These are phyloP conservation scores for Sugiyamaella paludigena DNA, from an alignment of 1,139 yeast species.

Conservation along the genomic window DNA sequence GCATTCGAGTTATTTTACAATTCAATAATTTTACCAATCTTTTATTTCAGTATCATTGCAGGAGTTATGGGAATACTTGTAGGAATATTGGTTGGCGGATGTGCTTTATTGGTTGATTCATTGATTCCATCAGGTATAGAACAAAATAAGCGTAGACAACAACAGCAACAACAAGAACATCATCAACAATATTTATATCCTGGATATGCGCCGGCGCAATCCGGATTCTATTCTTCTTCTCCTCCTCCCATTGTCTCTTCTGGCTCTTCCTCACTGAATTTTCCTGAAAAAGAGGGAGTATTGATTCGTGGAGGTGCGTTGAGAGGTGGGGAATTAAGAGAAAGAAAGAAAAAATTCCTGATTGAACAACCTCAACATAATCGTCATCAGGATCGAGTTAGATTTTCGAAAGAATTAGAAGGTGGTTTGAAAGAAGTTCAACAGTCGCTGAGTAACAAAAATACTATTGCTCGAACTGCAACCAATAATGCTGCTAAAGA, in stretches of 20 bases:
- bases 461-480: not conserved
- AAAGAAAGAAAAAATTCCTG: not conserved
- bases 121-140: slow-evolving; percentile 20
- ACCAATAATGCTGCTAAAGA: not conserved
- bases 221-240: too few relatives aligned
- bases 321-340: not conserved
- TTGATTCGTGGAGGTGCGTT: not conserved
- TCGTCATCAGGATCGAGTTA: not conserved
- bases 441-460: not conserved
- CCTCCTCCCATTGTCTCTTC: too few relatives aligned
- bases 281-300: not conserved
- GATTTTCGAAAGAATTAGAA: slow-evolving; percentile 1
- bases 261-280: too few relatives aligned
- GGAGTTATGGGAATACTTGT: slow-evolving; percentile 26
- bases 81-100: slow-evolving; percentile 27
- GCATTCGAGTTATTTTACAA: slow-evolving; percentile 22
- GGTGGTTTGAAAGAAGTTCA: not conserved
- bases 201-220: too few relatives aligned
- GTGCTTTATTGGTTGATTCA: slow-evolving; percentile 24
- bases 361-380: not conserved
- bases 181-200: not conserved
- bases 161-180: not conserved
- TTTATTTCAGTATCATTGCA: slow-evolving; percentile 26
- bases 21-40: slow-evolving; percentile 24
- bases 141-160: not conserved